Evolutionary conservation across 1,284 basidiomycete species (phyloP).

Genomic region (Ustilago sp.): DNA sequence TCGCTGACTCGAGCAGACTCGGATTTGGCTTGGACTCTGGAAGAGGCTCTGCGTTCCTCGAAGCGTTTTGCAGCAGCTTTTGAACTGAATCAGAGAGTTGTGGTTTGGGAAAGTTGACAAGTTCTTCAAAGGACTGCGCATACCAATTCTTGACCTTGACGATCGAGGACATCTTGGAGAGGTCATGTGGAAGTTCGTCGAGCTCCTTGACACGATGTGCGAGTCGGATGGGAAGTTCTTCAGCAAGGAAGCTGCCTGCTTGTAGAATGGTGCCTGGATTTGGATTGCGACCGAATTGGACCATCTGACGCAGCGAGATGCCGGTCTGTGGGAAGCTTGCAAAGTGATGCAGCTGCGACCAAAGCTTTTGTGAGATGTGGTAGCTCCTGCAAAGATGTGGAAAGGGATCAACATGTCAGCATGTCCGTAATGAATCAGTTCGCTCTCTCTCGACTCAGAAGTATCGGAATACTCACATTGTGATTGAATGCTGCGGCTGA

Average conservation of each 20-base stretch:
- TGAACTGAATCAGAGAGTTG: constrained; percentile 62
- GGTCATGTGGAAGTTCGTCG: constrained; percentile 90
- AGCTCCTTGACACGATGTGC: constrained; percentile 97
- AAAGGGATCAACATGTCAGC: neutral
- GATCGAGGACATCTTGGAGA: constrained; percentile 92
- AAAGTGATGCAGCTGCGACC: constrained; percentile 66
- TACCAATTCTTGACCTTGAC: constrained; percentile 98
- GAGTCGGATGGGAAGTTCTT: constrained; percentile 92
- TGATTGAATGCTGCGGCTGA: constrained; percentile 8
- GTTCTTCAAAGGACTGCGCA: constrained; percentile 89
- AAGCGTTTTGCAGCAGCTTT: constrained; percentile 51
- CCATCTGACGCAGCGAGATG: constrained; percentile 69
- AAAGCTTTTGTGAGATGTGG: constrained; percentile 63
- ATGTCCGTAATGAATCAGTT: neutral
- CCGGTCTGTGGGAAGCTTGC: constrained; percentile 68
- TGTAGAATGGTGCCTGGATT: constrained; percentile 68
- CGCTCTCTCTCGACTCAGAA: neutral
- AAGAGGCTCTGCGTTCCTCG: constrained; percentile 54
- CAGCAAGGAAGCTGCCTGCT: constrained; percentile 70
- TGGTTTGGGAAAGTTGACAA: constrained; percentile 66
- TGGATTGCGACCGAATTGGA: constrained; percentile 67
- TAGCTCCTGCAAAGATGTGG: constrained; percentile 47
- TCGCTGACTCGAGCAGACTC: constrained; percentile 54
- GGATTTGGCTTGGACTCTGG: constrained; percentile 65
- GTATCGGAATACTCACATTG: constrained; percentile 9